Percentiles rank a stretch among this genome's conserved stretches.
These are phyloP conservation scores for Proliferodiscus dingleyae DNA, from an alignment of 2,329 filamentous ascomycete species.

Conservation along the genomic window DNA sequence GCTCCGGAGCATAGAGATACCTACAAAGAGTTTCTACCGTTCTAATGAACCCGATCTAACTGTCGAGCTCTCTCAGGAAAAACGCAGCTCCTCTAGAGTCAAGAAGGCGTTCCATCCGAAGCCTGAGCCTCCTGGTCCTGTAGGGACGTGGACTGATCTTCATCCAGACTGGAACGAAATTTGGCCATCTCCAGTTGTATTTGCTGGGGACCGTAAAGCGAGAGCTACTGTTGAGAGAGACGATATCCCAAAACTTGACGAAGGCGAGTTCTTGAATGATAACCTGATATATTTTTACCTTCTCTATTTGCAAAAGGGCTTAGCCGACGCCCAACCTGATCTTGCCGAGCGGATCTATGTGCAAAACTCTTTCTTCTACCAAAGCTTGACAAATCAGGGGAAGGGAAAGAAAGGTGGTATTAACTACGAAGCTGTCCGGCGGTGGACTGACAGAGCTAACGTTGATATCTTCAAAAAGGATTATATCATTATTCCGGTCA, in stretches of 20 bases:
- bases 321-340: constrained; percentile 50
- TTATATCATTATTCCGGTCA: constrained; percentile 88
- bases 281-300: constrained; percentile 88
- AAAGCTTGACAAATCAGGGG: constrained; percentile 59
- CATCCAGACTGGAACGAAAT: constrained; percentile 47
- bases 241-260: constrained; percentile 75
- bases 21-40: constrained; percentile 4
- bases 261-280: constrained; percentile 86
- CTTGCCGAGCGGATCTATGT: constrained; percentile 68
- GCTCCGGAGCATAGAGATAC: background rate
- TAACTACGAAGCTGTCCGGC: constrained; percentile 79
- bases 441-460: constrained; percentile 69
- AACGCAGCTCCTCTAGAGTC: no score
- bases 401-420: constrained; percentile 52
- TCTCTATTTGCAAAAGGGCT: constrained; percentile 60
- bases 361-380: constrained; percentile 91
- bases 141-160: constrained; percentile 43
- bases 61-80: background rate
- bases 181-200: constrained; percentile 58
- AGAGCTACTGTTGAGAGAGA: constrained; percentile 62
- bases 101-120: constrained; percentile 10
- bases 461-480: constrained; percentile 81
- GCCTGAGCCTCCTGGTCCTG: constrained; percentile 17
- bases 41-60: background rate
- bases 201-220: constrained; percentile 52